A percentile compares a stretch with the other conserved stretches of the same genome.
Evolutionary conservation across 208 protist genomes (phyloP).

Genomic region (Acanthamoeba culbertsoni): DNA sequence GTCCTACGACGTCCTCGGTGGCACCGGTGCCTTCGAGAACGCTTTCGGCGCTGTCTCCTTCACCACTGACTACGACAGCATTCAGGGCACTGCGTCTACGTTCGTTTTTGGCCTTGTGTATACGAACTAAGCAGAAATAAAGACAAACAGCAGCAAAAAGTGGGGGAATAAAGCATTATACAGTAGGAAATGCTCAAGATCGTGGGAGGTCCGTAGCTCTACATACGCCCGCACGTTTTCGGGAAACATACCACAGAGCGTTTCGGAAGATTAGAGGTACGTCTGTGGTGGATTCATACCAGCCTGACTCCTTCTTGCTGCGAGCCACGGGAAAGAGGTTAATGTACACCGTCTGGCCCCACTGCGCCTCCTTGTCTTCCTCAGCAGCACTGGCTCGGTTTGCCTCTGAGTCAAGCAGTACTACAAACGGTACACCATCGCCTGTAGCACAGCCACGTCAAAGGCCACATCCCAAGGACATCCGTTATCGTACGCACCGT

Average conservation of each 20-base stretch:
- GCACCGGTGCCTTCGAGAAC: neutral
- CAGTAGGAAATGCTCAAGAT: no score
- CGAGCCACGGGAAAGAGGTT: slow-evolving; percentile 4
- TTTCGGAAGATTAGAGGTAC: neutral
- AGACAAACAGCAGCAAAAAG: no score
- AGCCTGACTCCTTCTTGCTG: slow-evolving; percentile 24
- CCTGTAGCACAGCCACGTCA: neutral
- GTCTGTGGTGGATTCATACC: neutral
- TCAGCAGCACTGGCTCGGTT: neutral
- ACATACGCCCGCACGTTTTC: neutral
- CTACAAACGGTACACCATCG: neutral
- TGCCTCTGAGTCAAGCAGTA: neutral
- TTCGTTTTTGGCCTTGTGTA: neutral
- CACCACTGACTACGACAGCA: neutral
- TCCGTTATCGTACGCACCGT: no score
- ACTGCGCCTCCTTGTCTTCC: neutral
- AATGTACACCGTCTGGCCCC: neutral
- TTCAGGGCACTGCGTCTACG: neutral
- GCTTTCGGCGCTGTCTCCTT: neutral
- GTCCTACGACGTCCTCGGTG: neutral
- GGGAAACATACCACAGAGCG: neutral
- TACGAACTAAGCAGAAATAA: no score
- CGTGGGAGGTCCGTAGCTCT: neutral
- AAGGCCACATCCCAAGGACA: neutral
- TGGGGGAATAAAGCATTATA: no score